phyloP scores from a whole-genome alignment of 169 alveolate species.

The Toxoplasma gondii region DNA sequence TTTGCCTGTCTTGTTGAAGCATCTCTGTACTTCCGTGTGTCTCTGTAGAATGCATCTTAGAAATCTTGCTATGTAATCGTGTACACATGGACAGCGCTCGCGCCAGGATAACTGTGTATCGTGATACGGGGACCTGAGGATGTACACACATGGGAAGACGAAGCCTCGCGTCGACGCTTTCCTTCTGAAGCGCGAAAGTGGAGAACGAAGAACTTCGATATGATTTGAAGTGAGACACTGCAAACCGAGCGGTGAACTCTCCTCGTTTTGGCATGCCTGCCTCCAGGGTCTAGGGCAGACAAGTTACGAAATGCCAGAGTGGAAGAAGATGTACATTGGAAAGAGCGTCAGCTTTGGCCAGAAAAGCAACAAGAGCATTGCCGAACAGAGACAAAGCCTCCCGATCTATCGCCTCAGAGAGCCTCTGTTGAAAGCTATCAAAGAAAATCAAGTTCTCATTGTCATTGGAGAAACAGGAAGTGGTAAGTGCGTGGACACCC shows the following conservation, averaged over 20 bases:
- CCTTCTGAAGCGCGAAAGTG: too few species aligned
- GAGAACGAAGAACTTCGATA: too few species aligned
- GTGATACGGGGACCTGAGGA: background rate
- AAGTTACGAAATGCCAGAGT: conserved; percentile 88
- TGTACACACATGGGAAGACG: background rate
- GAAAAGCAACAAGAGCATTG: conserved; percentile 77
- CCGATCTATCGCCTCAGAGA: conserved; percentile 95
- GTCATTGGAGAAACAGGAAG: conserved; percentile 99
- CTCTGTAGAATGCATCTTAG: background rate
- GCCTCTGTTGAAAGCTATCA: conserved; percentile 91
- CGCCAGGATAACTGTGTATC: background rate
- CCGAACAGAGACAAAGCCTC: conserved; percentile 94
- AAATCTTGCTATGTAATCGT: too few species aligned
- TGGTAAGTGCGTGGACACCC: conserved; percentile 79
- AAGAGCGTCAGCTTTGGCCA: conserved; percentile 81
- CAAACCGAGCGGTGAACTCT: background rate
- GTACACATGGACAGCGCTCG: background rate
- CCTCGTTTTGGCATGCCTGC: too few species aligned
- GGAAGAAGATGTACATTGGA: conserved; percentile 86
- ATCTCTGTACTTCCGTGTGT: too few species aligned
- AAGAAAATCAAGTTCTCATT: conserved; percentile 89
- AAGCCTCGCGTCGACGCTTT: too few species aligned
- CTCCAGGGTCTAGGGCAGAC: conserved; percentile 67
- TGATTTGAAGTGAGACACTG: too few species aligned
- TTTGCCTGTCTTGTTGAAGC: too few species aligned